Conservation (phyloP, 2,329 filamentous ascomycete species). For the Nemania diffusa region DNA sequence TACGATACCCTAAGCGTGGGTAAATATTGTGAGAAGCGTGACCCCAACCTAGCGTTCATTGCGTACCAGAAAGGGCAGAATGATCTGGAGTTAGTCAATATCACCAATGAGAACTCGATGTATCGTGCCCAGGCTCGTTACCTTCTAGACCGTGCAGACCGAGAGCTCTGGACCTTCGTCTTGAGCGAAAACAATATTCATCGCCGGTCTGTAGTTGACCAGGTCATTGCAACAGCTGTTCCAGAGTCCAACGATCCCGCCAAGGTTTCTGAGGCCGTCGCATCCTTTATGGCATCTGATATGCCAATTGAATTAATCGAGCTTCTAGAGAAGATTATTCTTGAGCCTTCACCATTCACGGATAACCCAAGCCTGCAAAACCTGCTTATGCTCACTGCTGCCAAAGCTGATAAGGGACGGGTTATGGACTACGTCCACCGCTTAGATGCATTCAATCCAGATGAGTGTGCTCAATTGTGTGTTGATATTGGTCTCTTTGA, state of each 20-base stretch:
- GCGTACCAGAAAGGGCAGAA: slow-evolving; percentile 97
- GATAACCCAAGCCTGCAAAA: slow-evolving; percentile 98
- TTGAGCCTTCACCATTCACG: slow-evolving; percentile 99
- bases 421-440: slow-evolving; percentile 97
- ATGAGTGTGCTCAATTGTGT: slow-evolving; percentile 92
- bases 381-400: slow-evolving; percentile 92
- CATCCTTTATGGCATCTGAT: slow-evolving; percentile 90
- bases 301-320: slow-evolving; percentile 95
- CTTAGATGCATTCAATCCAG: slow-evolving; percentile 86
- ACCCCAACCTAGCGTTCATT: slow-evolving; percentile 94
- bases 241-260: slow-evolving; percentile 92
- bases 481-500: slow-evolving; percentile 95
- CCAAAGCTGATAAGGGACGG: slow-evolving; percentile 93
- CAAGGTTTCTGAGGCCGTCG: slow-evolving; percentile 93
- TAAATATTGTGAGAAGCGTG: slow-evolving; percentile 99
- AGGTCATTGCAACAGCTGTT: slow-evolving; percentile 95
- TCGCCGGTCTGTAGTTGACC: slow-evolving; percentile 91
- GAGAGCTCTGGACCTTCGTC: slow-evolving; percentile 94
- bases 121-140: slow-evolving; percentile 98
- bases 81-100: slow-evolving; percentile 94
- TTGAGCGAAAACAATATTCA: slow-evolving; percentile 96
- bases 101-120: slow-evolving; percentile 99
- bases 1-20: slow-evolving; percentile 93
- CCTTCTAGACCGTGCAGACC: slow-evolving; percentile 87
- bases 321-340: slow-evolving; percentile 96